These are phyloP conservation scores for Colletotrichum sublineola DNA, from an alignment of 2,329 filamentous ascomycete species.

Conservation along the genomic window DNA sequence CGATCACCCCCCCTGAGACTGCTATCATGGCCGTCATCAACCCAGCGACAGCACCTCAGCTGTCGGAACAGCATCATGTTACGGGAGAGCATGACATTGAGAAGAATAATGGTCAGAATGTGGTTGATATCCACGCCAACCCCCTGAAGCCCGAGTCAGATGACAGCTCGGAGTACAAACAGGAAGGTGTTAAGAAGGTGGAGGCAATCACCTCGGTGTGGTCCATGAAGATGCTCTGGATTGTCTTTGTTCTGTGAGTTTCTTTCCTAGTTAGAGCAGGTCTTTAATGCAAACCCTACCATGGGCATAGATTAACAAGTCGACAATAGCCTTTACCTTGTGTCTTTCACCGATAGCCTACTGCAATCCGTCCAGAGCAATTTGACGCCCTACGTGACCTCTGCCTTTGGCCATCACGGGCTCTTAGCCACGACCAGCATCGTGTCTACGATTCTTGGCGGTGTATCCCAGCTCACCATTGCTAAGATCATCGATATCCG, in stretches of 20 bases:
- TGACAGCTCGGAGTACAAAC: conserved; percentile 48
- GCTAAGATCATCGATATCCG: conserved; percentile 65
- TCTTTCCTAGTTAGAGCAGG: no score
- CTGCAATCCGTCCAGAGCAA: conserved; percentile 57
- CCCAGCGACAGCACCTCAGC: conserved; percentile 13
- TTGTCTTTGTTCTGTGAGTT: conserved; percentile 57
- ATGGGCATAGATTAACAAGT: not conserved
- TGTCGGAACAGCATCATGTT: not conserved
- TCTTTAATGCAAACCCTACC: rapidly evolving
- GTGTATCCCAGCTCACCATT: conserved; percentile 56
- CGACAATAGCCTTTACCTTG: conserved; percentile 53
- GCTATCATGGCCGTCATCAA: conserved; percentile 22
- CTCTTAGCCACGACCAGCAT: conserved; percentile 76
- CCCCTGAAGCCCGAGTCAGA: conserved; percentile 39
- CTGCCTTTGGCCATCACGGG: conserved; percentile 73
- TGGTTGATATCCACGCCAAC: conserved; percentile 43
- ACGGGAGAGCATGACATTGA: conserved; percentile 40
- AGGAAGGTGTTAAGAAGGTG: conserved; percentile 55
- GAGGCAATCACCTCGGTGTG: conserved; percentile 57
- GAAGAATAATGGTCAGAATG: conserved; percentile 41
- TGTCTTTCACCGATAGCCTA: conserved; percentile 55
- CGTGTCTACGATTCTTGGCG: conserved; percentile 63
- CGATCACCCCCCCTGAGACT: not conserved
- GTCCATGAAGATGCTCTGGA: conserved; percentile 54
- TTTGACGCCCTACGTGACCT: conserved; percentile 75